phyloP scores from a whole-genome alignment of 179 eudicot species.

The Silene coronaria region DNA sequence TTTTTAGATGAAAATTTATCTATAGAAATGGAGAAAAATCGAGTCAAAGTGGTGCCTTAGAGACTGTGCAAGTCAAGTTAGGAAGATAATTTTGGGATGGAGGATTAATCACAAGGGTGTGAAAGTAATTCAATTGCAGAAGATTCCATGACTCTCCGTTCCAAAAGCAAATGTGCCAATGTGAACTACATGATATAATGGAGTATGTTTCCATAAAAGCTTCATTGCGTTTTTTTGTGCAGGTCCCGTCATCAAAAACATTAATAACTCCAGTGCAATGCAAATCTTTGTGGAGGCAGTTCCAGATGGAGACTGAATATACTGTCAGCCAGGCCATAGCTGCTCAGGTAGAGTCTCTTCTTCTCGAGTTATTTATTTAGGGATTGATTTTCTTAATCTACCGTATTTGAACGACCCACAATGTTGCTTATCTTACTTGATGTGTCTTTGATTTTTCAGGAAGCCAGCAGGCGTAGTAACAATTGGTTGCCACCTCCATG shows the following conservation, averaged over 20 bases:
- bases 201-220: background rate
- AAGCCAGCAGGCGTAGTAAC: conserved; percentile 74
- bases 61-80: no score
- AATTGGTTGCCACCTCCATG: conserved; percentile 99
- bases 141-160: no score
- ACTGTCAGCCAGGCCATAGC: conserved; percentile 90
- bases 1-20: no score
- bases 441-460: conserved; percentile 20
- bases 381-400: background rate
- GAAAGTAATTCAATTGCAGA: no score
- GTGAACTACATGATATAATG: no score
- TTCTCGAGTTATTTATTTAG: background rate
- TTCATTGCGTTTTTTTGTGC: conserved; percentile 6
- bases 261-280: conserved; percentile 88
- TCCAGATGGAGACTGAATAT: conserved; percentile 86
- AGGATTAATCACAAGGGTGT: no score
- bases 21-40: no score
- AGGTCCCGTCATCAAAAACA: conserved; percentile 84
- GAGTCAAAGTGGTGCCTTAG: no score
- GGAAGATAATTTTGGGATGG: no score
- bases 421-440: background rate
- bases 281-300: conserved; percentile 93
- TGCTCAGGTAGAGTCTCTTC: conserved; percentile 44
- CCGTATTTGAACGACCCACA: background rate
- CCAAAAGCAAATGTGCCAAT: no score